Evolutionary conservation across 352 stramenopile species (phyloP).

Genomic region (Pythium volutum): DNA sequence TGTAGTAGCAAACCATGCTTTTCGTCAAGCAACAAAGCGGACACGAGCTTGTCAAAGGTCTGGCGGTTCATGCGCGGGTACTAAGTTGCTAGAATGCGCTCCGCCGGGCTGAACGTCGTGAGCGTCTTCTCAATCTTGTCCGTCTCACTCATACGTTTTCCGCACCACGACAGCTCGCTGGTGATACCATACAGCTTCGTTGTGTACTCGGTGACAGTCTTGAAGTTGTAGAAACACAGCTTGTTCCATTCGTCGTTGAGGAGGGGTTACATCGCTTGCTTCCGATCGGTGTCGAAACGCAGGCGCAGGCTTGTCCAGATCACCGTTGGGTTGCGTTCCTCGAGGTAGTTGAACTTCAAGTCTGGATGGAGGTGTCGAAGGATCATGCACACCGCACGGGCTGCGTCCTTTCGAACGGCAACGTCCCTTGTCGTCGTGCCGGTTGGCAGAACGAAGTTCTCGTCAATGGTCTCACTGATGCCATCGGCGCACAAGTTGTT

Average conservation of each 20-base stretch:
- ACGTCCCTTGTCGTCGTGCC: not conserved
- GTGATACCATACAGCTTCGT: conserved; percentile 16
- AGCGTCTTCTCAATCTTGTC: conserved; percentile 15
- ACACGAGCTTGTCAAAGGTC: conserved; percentile 19
- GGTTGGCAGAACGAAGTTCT: conserved; percentile 4
- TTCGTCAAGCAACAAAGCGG: conserved; percentile 12
- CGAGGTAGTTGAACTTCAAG: conserved; percentile 21
- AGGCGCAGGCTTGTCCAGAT: conserved; percentile 12
- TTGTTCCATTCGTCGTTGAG: conserved; percentile 20
- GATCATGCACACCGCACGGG: conserved; percentile 9
- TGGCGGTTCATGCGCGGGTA: conserved; percentile 13
- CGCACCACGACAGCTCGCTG: conserved; percentile 15
- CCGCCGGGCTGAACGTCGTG: conserved; percentile 11
- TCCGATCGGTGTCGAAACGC: conserved; percentile 10
- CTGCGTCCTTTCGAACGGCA: not conserved
- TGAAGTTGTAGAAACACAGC: conserved; percentile 24
- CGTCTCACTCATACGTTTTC: conserved; percentile 2
- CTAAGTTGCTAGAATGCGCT: conserved; percentile 10
- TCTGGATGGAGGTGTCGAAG: conserved; percentile 9
- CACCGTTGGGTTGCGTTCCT: conserved; percentile 10
- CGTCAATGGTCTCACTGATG: not conserved
- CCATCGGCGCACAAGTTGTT: conserved; percentile 21
- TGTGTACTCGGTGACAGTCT: conserved; percentile 20
- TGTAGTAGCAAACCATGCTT: conserved; percentile 19
- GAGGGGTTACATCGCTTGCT: not conserved